These are phyloP conservation scores for Carallia pectinifolia DNA, from an alignment of 345 rosid genomes.

Conservation along the genomic window DNA sequence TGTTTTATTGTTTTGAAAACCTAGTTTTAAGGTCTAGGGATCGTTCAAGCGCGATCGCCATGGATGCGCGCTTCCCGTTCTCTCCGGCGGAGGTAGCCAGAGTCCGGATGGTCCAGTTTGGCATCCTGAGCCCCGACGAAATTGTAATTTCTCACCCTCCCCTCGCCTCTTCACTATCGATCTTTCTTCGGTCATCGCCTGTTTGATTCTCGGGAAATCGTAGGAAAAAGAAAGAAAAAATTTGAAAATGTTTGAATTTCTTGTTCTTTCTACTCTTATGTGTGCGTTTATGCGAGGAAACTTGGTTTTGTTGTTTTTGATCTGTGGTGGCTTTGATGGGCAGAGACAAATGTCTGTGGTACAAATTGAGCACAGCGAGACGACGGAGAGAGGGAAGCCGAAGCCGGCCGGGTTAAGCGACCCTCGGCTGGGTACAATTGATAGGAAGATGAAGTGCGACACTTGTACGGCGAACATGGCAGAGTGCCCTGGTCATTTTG, in stretches of 20 bases:
- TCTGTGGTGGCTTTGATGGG: slow-evolving; percentile 13
- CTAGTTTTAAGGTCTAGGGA: slow-evolving; percentile 10
- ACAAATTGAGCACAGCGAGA: slow-evolving; percentile 83
- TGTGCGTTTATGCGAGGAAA: neutral
- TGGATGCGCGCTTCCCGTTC: slow-evolving; percentile 68
- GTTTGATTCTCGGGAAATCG: too few species aligned
- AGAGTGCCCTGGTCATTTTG: slow-evolving; percentile 95
- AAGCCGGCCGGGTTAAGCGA: slow-evolving; percentile 86
- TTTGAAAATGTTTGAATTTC: neutral
- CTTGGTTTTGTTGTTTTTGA: neutral
- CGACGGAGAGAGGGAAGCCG: slow-evolving; percentile 89
- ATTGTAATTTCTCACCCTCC: slow-evolving; percentile 51
- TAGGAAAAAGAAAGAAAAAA: too few species aligned
- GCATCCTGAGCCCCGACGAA: slow-evolving; percentile 94
- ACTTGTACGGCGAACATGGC: slow-evolving; percentile 96
- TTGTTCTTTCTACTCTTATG: neutral
- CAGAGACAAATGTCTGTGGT: slow-evolving; percentile 99
- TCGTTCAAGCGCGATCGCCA: slow-evolving; percentile 7
- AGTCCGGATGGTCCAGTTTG: slow-evolving; percentile 88
- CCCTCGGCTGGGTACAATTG: slow-evolving; percentile 81
- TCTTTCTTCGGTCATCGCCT: neutral
- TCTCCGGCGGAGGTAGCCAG: slow-evolving; percentile 96
- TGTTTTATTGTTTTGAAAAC: slow-evolving; percentile 4
- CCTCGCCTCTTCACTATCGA: neutral
- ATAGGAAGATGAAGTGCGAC: slow-evolving; percentile 86